Evolutionary conservation across 129 eudicot genomes (phyloP).

Genomic region (Flaveria sonorensis): DNA sequence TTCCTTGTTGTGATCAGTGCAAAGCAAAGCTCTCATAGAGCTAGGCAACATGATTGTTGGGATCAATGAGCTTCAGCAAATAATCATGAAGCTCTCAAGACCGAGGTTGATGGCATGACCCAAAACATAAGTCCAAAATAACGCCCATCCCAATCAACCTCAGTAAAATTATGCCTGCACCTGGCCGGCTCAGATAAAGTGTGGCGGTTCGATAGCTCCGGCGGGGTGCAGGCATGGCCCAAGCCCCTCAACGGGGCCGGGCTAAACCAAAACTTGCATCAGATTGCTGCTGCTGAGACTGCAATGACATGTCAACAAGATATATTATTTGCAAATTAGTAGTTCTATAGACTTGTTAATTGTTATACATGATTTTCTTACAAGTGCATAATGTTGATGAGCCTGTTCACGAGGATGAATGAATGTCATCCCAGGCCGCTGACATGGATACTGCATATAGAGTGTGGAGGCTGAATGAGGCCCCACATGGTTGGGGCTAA

Average conservation of each 20-base stretch:
- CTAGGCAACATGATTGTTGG: slow-evolving; percentile 34
- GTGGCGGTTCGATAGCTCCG: slow-evolving; percentile 31
- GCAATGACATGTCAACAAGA: slow-evolving; percentile 41
- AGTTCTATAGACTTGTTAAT: background rate
- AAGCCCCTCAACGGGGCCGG: slow-evolving; percentile 99
- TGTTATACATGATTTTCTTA: slow-evolving; percentile 26
- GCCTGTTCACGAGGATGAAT: slow-evolving; percentile 87
- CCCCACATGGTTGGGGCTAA: slow-evolving; percentile 60
- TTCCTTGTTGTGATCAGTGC: slow-evolving; percentile 53
- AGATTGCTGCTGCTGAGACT: slow-evolving; percentile 71
- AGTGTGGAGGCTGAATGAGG: slow-evolving; percentile 66
- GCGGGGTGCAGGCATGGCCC: slow-evolving; percentile 96
- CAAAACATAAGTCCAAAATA: slow-evolving; percentile 1
- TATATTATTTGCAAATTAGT: background rate
- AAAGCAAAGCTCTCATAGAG: slow-evolving; percentile 38
- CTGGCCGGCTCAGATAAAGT: slow-evolving; percentile 41
- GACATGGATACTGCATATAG: slow-evolving; percentile 82
- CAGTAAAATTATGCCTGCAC: slow-evolving; percentile 76
- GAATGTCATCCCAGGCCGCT: slow-evolving; percentile 75
- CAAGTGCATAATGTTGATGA: slow-evolving; percentile 79
- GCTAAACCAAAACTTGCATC: slow-evolving; percentile 91
- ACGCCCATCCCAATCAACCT: slow-evolving; percentile 47
- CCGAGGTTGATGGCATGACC: slow-evolving; percentile 49
- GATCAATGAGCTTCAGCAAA: slow-evolving; percentile 43
- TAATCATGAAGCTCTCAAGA: slow-evolving; percentile 47